phyloP scores from a whole-genome alignment of 441 rosid species.

The Populus trichocarpa region DNA sequence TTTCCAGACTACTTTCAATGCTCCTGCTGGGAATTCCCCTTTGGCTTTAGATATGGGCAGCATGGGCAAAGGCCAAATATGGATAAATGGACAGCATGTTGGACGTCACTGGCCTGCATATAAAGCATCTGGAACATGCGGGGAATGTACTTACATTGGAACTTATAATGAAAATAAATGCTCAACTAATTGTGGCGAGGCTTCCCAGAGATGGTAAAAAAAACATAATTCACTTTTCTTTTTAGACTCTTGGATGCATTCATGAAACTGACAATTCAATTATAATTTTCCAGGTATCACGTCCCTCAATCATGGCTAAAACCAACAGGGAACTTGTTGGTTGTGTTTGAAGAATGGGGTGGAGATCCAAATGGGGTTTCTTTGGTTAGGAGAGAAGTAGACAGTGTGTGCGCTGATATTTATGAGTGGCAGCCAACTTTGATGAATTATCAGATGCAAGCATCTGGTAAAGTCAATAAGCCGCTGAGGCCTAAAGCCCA shows the following conservation, averaged over 20 bases:
- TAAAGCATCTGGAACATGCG: slow-evolving; percentile 77
- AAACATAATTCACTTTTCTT: slow-evolving; percentile 1
- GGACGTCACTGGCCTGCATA: slow-evolving; percentile 98
- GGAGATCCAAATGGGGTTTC: too few species aligned
- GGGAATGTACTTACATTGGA: slow-evolving; percentile 66
- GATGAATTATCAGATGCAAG: slow-evolving; percentile 73
- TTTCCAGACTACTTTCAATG: slow-evolving; percentile 77
- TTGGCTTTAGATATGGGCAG: slow-evolving; percentile 89
- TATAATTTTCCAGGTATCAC: slow-evolving; percentile 62
- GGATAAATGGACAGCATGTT: slow-evolving; percentile 90
- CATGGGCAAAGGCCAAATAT: slow-evolving; percentile 97
- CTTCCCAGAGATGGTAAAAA: slow-evolving; percentile 91
- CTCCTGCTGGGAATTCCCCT: slow-evolving; percentile 83
- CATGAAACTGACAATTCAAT: neutral
- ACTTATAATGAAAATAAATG: slow-evolving; percentile 76
- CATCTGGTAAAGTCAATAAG: slow-evolving; percentile 76
- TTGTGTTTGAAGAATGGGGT: too few species aligned
- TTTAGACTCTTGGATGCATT: slow-evolving; percentile 1
- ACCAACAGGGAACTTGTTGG: slow-evolving; percentile 58
- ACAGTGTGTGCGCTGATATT: slow-evolving; percentile 81
- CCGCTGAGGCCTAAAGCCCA: slow-evolving; percentile 90
- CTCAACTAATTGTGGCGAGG: slow-evolving; percentile 78
- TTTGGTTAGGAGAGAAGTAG: slow-evolving; percentile 76
- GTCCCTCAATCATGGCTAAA: slow-evolving; percentile 91
- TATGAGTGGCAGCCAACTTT: slow-evolving; percentile 94